Percentiles rank a stretch among this genome's conserved stretches.
phyloP scores from a whole-genome alignment of 139 green algal genomes.

The Edaphochlamys debaryana region DNA sequence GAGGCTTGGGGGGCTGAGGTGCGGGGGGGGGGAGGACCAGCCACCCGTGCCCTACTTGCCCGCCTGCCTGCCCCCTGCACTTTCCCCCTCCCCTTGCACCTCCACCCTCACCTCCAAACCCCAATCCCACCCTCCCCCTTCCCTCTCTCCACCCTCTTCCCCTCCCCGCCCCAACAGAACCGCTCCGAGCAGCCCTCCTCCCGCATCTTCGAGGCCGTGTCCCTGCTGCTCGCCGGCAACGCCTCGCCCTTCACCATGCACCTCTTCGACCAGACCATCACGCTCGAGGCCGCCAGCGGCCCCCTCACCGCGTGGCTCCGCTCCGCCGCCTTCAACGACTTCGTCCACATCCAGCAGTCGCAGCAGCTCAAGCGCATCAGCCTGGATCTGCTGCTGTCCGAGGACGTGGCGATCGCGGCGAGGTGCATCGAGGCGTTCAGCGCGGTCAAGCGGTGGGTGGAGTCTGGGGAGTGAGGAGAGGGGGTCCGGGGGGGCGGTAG shows the following conservation, averaged over 20 bases:
- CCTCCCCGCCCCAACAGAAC: too few species aligned
- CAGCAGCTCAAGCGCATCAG: conserved; percentile 46
- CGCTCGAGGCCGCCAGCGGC: conserved; percentile 31
- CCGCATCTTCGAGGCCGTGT: conserved; percentile 42
- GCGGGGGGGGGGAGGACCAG: too few species aligned
- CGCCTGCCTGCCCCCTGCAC: too few species aligned
- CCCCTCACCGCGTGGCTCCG: conserved; percentile 54
- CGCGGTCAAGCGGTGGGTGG: conserved; percentile 74
- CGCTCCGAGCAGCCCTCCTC: conserved; percentile 49
- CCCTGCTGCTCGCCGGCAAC: conserved; percentile 53
- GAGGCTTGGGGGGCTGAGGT: too few species aligned
- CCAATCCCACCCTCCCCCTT: too few species aligned
- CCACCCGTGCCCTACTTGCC: too few species aligned
- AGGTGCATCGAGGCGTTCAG: conserved; percentile 79
- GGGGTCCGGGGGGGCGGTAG: neutral
- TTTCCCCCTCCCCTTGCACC: too few species aligned
- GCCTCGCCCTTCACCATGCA: conserved; percentile 54
- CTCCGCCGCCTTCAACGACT: conserved; percentile 52
- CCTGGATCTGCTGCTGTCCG: conserved; percentile 53
- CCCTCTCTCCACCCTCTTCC: too few species aligned
- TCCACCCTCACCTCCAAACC: too few species aligned
- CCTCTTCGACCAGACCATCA: conserved; percentile 52
- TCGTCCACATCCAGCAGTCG: conserved; percentile 46
- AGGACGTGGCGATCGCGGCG: conserved; percentile 69
- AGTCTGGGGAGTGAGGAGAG: conserved; percentile 18